These are phyloP conservation scores for Hypomontagnella monticulosa DNA, from an alignment of 495 filamentous ascomycete genomes.

Conservation along the genomic window DNA sequence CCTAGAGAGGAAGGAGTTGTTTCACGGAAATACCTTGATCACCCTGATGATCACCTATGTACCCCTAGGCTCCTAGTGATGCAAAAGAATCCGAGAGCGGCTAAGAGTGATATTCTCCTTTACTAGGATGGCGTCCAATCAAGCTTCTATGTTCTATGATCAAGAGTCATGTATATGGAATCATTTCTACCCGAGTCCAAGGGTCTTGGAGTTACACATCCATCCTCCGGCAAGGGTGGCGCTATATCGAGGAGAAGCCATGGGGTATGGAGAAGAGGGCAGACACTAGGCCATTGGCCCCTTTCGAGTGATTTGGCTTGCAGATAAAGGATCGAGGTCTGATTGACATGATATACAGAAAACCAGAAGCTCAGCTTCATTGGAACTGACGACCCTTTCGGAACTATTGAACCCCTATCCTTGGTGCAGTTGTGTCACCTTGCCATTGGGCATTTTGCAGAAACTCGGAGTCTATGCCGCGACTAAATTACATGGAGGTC, in stretches of 20 bases:
- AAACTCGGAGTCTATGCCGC: constrained; percentile 2
- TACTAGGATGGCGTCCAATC: no score
- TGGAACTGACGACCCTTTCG: constrained; percentile 20
- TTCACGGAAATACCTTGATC: background rate
- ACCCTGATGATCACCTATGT: no score
- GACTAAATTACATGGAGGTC: background rate
- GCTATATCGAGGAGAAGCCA: constrained; percentile 1
- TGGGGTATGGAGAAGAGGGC: constrained; percentile 10
- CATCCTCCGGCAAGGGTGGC: background rate
- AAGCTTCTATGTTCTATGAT: no score
- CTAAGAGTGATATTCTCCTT: no score
- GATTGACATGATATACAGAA: constrained; percentile 10
- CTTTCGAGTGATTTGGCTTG: constrained; percentile 7
- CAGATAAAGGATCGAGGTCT: constrained; percentile 22
- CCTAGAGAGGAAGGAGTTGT: constrained; percentile 2
- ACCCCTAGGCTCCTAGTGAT: no score
- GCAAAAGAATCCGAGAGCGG: no score
- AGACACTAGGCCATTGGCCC: constrained; percentile 6
- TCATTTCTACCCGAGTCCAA: background rate
- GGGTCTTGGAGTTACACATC: constrained; percentile 2
- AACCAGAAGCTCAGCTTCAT: constrained; percentile 3
- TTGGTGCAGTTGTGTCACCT: constrained; percentile 4
- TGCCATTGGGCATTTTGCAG: background rate
- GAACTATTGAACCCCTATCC: constrained; percentile 5
- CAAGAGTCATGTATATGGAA: background rate